Base-by-base conservation (phyloP, 2,329 filamentous ascomycete genomes). In the Ophioceras dolichostomum region DNA sequence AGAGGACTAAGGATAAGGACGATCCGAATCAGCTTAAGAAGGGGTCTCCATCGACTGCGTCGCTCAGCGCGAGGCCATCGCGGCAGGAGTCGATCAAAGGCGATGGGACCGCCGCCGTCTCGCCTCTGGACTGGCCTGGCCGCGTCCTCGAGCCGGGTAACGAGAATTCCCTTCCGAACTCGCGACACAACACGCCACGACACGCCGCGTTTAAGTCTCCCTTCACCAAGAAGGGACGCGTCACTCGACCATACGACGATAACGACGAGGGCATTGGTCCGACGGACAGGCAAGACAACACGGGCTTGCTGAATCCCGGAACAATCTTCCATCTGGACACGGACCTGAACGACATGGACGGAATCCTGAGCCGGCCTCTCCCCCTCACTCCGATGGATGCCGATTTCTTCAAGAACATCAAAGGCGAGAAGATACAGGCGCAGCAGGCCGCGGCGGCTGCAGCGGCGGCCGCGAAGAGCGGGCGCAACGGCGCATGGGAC, bases 261-360 rank as follows among this genome's bases (percentile, higher is more conserved):
- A 60, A 52, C 43, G 79, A 68, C 52, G 78, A 76, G 53, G 66
- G 63, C 17, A 74, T 73, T 43, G 73, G 71, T 3, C 73, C 70
- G 1, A 76, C 70, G 7, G 74, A 80, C 41, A 72, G 68, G 47
- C 49, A 58, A 16, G 50, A 53, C 34, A 63, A 39, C 36, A 61
- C 68, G 30, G 22, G 22, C 7, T 12, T 12, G 8, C n/a, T 21
- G 7, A 21, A 20, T 14, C n/a, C 19, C 1, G 71, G 71, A 30
- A 73, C 71, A 10, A 58, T 86, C 32, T 94, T 81, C 59, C 73
- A 74, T 49, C 73, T 96, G 19, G 89, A 96, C 56, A 93, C 85
- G 2, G 83, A 96, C 53, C 70, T 96, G 34, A 76, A 77, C 39
- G 76, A 94, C 48, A 91, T 98, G 85, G 82, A 88, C 49, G 91